Evolutionary conservation across 257 asterid species (phyloP).

Genomic region (Leptodermis oblonga): DNA sequence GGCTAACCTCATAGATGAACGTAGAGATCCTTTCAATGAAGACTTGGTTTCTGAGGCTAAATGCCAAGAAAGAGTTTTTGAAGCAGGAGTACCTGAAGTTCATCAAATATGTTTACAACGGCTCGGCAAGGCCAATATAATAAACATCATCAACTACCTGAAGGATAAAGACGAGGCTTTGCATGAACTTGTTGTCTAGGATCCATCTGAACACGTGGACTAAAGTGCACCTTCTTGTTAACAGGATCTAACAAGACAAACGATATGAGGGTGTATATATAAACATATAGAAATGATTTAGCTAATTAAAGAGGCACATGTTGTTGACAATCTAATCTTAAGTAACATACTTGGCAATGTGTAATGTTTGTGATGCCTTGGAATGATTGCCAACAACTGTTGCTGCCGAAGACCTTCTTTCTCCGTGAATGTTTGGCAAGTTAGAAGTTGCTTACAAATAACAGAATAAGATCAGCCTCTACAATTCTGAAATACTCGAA

Average conservation of each 20-base stretch:
- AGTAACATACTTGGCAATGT: slow-evolving; percentile 69
- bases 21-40: slow-evolving; percentile 67
- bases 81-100: slow-evolving; percentile 60
- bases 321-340: slow-evolving; percentile 8
- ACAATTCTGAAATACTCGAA: slow-evolving; percentile 10
- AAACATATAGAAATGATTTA: slow-evolving; percentile 12
- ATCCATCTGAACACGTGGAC: slow-evolving; percentile 58
- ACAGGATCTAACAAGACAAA: slow-evolving; percentile 49
- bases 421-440: slow-evolving; percentile 75
- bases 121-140: background rate
- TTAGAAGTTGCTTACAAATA: slow-evolving; percentile 56
- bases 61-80: slow-evolving; percentile 95
- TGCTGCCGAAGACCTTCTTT: slow-evolving; percentile 95
- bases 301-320: slow-evolving; percentile 4
- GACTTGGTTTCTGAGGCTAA: slow-evolving; percentile 92
- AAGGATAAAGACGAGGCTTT: slow-evolving; percentile 54
- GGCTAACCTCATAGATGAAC: slow-evolving; percentile 55
- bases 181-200: slow-evolving; percentile 51
- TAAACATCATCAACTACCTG: slow-evolving; percentile 40
- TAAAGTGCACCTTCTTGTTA: slow-evolving; percentile 86
- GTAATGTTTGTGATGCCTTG: slow-evolving; percentile 97
- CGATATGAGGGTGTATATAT: slow-evolving; percentile 15
- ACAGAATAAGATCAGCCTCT: slow-evolving; percentile 21
- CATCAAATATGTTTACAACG: slow-evolving; percentile 10
- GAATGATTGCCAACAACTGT: slow-evolving; percentile 78